Percentiles rank a stretch among this genome's conserved stretches.
Evolutionary conservation across 768 basidiomycete species (phyloP).

Genomic region (Lactarius sanguifluus): DNA sequence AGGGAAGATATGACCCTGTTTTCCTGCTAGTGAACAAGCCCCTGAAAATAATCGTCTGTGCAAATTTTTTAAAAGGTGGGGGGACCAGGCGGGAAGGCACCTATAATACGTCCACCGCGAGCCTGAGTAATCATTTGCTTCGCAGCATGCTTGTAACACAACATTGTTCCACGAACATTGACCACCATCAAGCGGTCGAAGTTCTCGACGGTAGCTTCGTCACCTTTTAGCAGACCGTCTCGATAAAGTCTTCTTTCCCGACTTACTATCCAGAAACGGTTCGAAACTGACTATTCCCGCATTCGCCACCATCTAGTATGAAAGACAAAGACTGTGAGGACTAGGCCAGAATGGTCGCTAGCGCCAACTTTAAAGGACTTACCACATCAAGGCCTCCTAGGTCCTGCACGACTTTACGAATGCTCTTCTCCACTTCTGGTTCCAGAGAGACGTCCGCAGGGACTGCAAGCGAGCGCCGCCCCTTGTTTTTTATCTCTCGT

Average conservation of each 20-base stretch:
- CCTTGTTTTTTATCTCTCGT: constrained; percentile 18
- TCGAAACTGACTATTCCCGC: constrained; percentile 11
- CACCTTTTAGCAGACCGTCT: neutral
- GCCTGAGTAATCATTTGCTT: constrained; percentile 33
- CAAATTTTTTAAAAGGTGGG: too few species aligned
- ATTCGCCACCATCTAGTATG: constrained; percentile 28
- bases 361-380: neutral
- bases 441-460: constrained; percentile 25
- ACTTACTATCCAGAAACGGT: constrained; percentile 10
- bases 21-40: constrained; percentile 20
- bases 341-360: neutral
- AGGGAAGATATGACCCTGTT: constrained; percentile 14
- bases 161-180: constrained; percentile 26
- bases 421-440: constrained; percentile 10
- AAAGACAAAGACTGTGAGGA: neutral
- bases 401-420: constrained; percentile 15
- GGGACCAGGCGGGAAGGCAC: neutral
- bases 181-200: constrained; percentile 19
- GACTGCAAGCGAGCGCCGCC: constrained; percentile 18
- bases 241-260: too few species aligned
- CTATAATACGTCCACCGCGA: constrained; percentile 22
- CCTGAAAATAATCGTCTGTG: constrained; percentile 10
- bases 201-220: constrained; percentile 12
- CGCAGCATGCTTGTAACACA: constrained; percentile 33
- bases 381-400: constrained; percentile 27